A percentile compares a stretch with the other conserved stretches of the same genome.
Evolutionary conservation across 1,284 basidiomycete species (phyloP).

Genomic region (Agroathelia rolfsii): DNA sequence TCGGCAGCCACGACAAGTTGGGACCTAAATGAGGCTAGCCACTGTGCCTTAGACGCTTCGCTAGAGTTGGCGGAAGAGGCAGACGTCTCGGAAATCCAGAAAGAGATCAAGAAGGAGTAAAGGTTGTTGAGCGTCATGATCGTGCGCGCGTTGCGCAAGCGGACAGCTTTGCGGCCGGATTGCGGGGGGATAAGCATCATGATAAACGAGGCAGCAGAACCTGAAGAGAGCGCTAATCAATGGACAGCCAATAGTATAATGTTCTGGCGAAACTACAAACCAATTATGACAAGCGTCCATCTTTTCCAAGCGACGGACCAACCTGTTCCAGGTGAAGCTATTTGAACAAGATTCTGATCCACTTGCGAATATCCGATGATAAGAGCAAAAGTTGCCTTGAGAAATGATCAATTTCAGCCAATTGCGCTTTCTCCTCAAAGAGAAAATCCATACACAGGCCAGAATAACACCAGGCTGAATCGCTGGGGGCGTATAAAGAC

Average conservation of each 20-base stretch:
- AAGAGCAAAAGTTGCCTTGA: constrained; percentile 31
- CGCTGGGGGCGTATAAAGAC: constrained; percentile 39
- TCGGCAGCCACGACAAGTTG: constrained; percentile 26
- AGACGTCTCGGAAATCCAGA: constrained; percentile 28
- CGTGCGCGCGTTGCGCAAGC: constrained; percentile 32
- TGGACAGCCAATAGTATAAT: neutral
- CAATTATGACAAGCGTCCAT: constrained; percentile 36
- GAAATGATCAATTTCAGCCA: neutral
- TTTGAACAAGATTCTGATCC: constrained; percentile 37
- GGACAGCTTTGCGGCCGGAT: constrained; percentile 37
- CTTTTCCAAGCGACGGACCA: constrained; percentile 45
- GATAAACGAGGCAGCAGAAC: constrained; percentile 35
- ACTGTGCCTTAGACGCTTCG: constrained; percentile 10
- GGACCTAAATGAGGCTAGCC: constrained; percentile 21
- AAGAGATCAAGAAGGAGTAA: constrained; percentile 33
- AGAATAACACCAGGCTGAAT: constrained; percentile 29
- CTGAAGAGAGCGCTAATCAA: constrained; percentile 15
- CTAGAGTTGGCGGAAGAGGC: constrained; percentile 13
- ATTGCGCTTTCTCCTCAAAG: neutral
- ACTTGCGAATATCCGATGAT: constrained; percentile 56
- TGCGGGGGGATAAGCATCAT: constrained; percentile 42
- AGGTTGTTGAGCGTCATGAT: constrained; percentile 29
- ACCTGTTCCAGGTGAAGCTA: constrained; percentile 41
- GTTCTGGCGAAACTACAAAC: constrained; percentile 15
- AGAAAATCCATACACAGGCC: constrained; percentile 21